Base-by-base conservation (phyloP, 2,329 filamentous ascomycete genomes). In the Pyrenochaeta sp. region DNA sequence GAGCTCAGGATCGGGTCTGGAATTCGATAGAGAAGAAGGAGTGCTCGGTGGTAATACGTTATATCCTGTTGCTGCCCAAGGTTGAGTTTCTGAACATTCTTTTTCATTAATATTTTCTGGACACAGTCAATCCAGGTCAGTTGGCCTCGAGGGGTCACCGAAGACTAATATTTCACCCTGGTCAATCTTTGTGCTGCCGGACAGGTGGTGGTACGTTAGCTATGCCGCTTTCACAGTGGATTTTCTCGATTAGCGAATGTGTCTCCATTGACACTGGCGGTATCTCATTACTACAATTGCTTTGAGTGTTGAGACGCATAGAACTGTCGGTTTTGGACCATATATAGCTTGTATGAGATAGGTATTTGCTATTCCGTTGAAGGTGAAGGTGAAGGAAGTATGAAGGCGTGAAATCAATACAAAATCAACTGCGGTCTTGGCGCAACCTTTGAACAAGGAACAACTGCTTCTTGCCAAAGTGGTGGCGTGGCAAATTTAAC, bases 261-360 rank as follows among this genome's bases (percentile, higher is more conserved):
- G 31, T 33, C 12, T 5, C 12, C 31, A n/a, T 33, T 33, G 31
- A 11, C 18, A 17, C 4, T 4, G n/a, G n/a, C n/a, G n/a, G n/a
- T 17, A 14, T 17, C 4, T 7, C 12, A 2, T 36, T 17, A 36
- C n/a, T 30, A 9, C 4, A 12, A n/a, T 15, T 30, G 39, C 20
- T 7, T 3, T 20, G 4, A n/a, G 29, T 2, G 3, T 30, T 42
- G n/a, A n/a, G n/a, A n/a, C 10, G 21, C 37, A 40, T 27, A 17
- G 45, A 30, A 17, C 20, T 5, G 20, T 20, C 4, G 45, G 45
- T 35, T 47, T 31, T n/a, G 45, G 33, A 12, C 45, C 33, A 23
- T 48, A 48, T 7, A 48, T n/a, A 20, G 45, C 45, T 30, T 48
- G 45, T 9, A 48, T 23, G n/a, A 48, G 45, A 40, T 48, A 48